A percentile compares a stretch with the other conserved stretches of the same genome.
These are phyloP conservation scores for Russula abietina DNA, from an alignment of 768 basidiomycete species.

Conservation along the genomic window DNA sequence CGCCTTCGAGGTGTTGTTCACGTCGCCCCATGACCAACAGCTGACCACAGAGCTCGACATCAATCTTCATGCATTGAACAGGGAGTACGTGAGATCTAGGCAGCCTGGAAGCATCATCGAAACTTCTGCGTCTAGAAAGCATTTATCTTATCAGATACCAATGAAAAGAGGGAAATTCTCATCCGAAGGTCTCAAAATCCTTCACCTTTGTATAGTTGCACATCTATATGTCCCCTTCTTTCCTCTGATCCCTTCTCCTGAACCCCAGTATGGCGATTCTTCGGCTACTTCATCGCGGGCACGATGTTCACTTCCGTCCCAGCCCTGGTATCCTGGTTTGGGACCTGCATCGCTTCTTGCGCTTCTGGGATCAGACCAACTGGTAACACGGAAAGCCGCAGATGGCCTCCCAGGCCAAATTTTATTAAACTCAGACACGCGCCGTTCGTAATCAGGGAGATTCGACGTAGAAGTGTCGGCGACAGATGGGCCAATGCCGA, in stretches of 20 bases:
- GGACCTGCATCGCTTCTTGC: slow-evolving; percentile 32
- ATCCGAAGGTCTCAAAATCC: neutral
- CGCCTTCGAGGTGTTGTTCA: slow-evolving; percentile 60
- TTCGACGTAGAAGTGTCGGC: slow-evolving; percentile 25
- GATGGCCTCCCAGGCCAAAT: slow-evolving; percentile 35
- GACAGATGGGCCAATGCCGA: slow-evolving; percentile 10
- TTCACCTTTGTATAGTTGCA: slow-evolving; percentile 9
- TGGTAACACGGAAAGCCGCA: slow-evolving; percentile 42
- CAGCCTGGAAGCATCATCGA: slow-evolving; percentile 54
- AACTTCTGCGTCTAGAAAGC: slow-evolving; percentile 50
- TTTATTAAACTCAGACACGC: slow-evolving; percentile 36
- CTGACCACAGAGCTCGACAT: slow-evolving; percentile 74
- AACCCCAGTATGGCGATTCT: neutral
- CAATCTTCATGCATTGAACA: slow-evolving; percentile 64
- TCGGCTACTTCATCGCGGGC: slow-evolving; percentile 6
- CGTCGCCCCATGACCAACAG: slow-evolving; percentile 62
- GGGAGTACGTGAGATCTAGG: slow-evolving; percentile 44
- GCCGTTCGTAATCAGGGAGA: slow-evolving; percentile 33
- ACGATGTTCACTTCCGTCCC: slow-evolving; percentile 5
- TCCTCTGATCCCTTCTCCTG: neutral
- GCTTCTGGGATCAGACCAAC: slow-evolving; percentile 51
- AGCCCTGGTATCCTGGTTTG: neutral
- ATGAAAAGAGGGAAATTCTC: neutral
- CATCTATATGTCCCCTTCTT: slow-evolving; percentile 7
- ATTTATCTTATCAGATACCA: slow-evolving; percentile 7